Conservation (phyloP, 1,139 yeast genomes). For the Kurtzmaniella quercitrusa region DNA sequence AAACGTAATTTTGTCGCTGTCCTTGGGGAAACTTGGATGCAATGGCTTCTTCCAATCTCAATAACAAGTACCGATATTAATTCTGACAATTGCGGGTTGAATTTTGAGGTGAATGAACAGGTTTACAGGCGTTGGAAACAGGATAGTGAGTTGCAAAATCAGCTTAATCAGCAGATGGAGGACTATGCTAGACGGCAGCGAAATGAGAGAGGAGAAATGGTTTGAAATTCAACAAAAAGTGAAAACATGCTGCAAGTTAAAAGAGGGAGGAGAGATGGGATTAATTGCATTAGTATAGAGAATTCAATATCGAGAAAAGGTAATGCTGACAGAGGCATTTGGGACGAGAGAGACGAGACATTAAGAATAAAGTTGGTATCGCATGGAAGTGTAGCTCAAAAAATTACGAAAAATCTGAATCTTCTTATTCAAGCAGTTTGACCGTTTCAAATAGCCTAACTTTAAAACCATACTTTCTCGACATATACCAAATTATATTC, state of each 20-base stretch:
- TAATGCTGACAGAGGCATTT: too few species aligned
- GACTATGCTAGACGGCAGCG: slow-evolving; percentile 23
- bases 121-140: slow-evolving; percentile 39
- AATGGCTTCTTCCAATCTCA: slow-evolving; percentile 71
- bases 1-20: slow-evolving; percentile 58
- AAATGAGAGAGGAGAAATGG: slow-evolving; percentile 13
- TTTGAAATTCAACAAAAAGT: background rate
- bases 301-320: too few species aligned
- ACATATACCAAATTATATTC: too few species aligned
- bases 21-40: slow-evolving; percentile 63
- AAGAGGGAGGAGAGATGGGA: background rate
- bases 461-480: too few species aligned
- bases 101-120: slow-evolving; percentile 44
- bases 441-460: too few species aligned
- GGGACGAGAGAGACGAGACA: too few species aligned
- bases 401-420: too few species aligned
- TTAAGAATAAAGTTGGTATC: too few species aligned
- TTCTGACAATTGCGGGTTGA: slow-evolving; percentile 46
- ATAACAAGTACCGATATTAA: slow-evolving; percentile 20
- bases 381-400: too few species aligned
- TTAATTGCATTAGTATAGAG: background rate
- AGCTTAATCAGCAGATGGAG: slow-evolving; percentile 42
- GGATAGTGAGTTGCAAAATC: slow-evolving; percentile 43
- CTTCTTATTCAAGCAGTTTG: too few species aligned
- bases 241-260: background rate